These are phyloP conservation scores for Coriolopsis trogii DNA, from an alignment of 1,284 basidiomycete species.

Conservation along the genomic window DNA sequence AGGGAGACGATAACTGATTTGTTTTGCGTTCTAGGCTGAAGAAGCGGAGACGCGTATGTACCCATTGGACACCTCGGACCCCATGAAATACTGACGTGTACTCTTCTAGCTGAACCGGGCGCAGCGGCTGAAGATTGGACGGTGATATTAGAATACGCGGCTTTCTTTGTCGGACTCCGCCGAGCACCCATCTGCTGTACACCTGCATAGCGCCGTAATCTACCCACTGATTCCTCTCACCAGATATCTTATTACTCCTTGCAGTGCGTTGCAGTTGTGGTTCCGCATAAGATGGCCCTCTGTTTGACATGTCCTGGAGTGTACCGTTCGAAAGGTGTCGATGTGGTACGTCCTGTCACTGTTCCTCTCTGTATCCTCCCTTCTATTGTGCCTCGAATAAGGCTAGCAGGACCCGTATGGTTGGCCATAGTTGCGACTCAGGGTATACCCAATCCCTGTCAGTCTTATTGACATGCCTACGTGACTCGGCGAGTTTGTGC, in stretches of 20 bases:
- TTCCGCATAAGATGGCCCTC: no score
- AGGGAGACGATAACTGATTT: slow-evolving; percentile 4
- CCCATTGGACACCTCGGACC: not conserved
- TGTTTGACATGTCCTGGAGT: no score
- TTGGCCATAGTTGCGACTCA: no score
- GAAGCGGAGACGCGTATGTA: slow-evolving; percentile 60
- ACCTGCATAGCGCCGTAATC: slow-evolving; percentile 15
- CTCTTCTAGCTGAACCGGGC: slow-evolving; percentile 21
- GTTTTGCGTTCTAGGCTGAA: slow-evolving; percentile 46
- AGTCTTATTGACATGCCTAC: no score
- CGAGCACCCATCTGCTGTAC: slow-evolving; percentile 19
- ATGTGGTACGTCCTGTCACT: not conserved
- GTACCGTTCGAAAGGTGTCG: no score
- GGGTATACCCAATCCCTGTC: no score
- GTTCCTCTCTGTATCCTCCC: not conserved
- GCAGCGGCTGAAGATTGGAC: slow-evolving; percentile 33
- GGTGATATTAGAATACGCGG: slow-evolving; percentile 22
- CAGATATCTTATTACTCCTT: slow-evolving; percentile 1
- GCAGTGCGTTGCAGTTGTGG: no score
- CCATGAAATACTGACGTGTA: slow-evolving; percentile 6
- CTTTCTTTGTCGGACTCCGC: slow-evolving; percentile 4
- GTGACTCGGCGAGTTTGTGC: no score
- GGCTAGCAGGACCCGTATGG: no score
- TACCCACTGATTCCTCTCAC: slow-evolving; percentile 23
- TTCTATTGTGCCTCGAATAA: not conserved